Percentiles rank a stretch among this genome's conserved stretches.
Evolutionary conservation across 83 land plant genomes (phyloP).

Genomic region (Picea abies): DNA sequence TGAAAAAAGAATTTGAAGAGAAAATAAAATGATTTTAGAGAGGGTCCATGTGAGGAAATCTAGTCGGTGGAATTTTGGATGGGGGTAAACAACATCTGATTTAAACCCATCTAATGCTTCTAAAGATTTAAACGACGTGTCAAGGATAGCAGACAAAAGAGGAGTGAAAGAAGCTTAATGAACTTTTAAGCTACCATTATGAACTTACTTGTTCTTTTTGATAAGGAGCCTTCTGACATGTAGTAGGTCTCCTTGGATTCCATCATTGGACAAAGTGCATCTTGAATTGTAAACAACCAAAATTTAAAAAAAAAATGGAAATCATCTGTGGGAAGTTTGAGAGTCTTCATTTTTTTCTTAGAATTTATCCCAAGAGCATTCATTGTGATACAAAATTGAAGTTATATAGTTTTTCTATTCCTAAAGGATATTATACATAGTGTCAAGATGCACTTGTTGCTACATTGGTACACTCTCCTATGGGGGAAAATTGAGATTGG

Average conservation of each 20-base stretch:
- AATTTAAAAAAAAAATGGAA: slow-evolving; percentile 36
- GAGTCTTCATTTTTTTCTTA: slow-evolving; percentile 60
- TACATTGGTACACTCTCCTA: slow-evolving; percentile 72
- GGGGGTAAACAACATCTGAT: slow-evolving; percentile 49
- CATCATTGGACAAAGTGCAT: slow-evolving; percentile 72
- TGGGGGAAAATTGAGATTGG: slow-evolving; percentile 89
- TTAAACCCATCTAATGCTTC: slow-evolving; percentile 23
- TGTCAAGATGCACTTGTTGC: slow-evolving; percentile 77
- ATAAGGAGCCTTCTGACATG: slow-evolving; percentile 70
- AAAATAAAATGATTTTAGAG: slow-evolving; percentile 67
- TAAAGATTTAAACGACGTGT: slow-evolving; percentile 8
- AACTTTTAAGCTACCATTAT: slow-evolving; percentile 74
- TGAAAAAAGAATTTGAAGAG: no score
- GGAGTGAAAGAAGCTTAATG: slow-evolving; percentile 92
- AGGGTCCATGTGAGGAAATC: slow-evolving; percentile 47
- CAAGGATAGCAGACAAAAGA: slow-evolving; percentile 72
- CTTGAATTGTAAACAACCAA: slow-evolving; percentile 57
- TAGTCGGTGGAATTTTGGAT: slow-evolving; percentile 91
- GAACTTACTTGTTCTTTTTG: slow-evolving; percentile 44
- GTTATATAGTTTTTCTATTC: slow-evolving; percentile 87
- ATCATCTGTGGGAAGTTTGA: slow-evolving; percentile 90
- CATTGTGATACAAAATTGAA: slow-evolving; percentile 65
- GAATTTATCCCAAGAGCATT: slow-evolving; percentile 65
- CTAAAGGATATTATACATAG: slow-evolving; percentile 88
- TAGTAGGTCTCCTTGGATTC: slow-evolving; percentile 61